Conservation (phyloP, 306 rosid species). For the Cucumis hystrix region DNA sequence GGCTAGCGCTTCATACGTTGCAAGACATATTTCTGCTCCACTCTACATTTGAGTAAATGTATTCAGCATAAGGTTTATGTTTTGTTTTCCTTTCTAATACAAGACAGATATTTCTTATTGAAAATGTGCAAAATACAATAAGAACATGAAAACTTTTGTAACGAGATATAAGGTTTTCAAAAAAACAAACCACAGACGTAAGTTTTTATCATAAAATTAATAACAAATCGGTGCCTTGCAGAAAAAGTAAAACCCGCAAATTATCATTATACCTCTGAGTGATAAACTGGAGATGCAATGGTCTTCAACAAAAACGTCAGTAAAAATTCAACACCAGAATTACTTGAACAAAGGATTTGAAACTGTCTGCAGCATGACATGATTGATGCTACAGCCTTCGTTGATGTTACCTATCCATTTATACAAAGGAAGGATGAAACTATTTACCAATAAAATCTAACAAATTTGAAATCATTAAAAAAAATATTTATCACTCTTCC, state of each 20-base stretch:
- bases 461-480: not conserved
- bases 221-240: not conserved
- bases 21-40: conserved; percentile 72
- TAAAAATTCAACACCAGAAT: conserved; percentile 38
- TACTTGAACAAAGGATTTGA: conserved; percentile 23
- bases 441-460: not conserved
- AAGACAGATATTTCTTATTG: not conserved
- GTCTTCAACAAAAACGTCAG: conserved; percentile 68
- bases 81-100: not conserved
- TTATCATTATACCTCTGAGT: conserved; percentile 56
- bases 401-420: conserved; percentile 40
- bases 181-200: not conserved
- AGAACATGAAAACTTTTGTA: not conserved
- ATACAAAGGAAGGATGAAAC: conserved; percentile 16
- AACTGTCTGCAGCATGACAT: conserved; percentile 46
- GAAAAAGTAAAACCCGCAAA: conserved; percentile 9
- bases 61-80: conserved; percentile 7
- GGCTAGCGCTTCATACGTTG: conserved; percentile 71
- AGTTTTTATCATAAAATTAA: conserved; percentile 4
- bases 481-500: not conserved
- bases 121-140: not conserved
- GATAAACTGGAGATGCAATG: conserved; percentile 32
- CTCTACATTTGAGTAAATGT: conserved; percentile 31
- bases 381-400: conserved; percentile 59
- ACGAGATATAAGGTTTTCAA: not conserved